A percentile compares a stretch with the other conserved stretches of the same genome.
phyloP scores from a whole-genome alignment of 1,284 basidiomycete species.

The Cryptococcus sp. region DNA sequence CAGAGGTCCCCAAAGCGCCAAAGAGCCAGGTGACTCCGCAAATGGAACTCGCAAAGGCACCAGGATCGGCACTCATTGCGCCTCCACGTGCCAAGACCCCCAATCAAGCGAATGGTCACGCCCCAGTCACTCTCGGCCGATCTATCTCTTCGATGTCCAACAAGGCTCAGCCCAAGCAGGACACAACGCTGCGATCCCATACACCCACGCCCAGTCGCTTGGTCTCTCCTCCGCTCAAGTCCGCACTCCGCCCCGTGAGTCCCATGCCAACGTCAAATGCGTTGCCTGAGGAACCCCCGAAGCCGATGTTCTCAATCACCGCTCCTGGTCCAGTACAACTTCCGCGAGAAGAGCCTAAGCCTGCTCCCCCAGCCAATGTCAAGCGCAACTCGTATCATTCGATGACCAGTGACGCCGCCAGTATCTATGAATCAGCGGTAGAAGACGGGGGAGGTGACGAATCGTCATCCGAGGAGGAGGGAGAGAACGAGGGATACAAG shows the following conservation, averaged over 20 bases:
- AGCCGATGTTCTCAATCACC: conserved; percentile 39
- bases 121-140: conserved; percentile 12
- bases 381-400: conserved; percentile 32
- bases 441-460: conserved; percentile 33
- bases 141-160: conserved; percentile 31
- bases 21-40: conserved; percentile 43
- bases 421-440: conserved; percentile 49
- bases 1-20: conserved; percentile 52
- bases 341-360: conserved; percentile 11
- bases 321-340: conserved; percentile 47
- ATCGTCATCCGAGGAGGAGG: conserved; percentile 36
- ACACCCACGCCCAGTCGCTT: conserved; percentile 28
- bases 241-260: conserved; percentile 45
- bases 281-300: conserved; percentile 22
- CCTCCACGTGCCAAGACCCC: not conserved
- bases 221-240: conserved; percentile 49
- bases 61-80: conserved; percentile 41
- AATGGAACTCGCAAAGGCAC: conserved; percentile 44
- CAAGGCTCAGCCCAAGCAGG: conserved; percentile 10
- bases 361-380: conserved; percentile 8
- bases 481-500: conserved; percentile 32
- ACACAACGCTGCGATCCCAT: not conserved
- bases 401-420: conserved; percentile 34
- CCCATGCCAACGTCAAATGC: conserved; percentile 22
- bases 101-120: conserved; percentile 1